These are phyloP conservation scores for Populus hybrid DNA, from an alignment of 441 rosid genomes.

Conservation along the genomic window DNA sequence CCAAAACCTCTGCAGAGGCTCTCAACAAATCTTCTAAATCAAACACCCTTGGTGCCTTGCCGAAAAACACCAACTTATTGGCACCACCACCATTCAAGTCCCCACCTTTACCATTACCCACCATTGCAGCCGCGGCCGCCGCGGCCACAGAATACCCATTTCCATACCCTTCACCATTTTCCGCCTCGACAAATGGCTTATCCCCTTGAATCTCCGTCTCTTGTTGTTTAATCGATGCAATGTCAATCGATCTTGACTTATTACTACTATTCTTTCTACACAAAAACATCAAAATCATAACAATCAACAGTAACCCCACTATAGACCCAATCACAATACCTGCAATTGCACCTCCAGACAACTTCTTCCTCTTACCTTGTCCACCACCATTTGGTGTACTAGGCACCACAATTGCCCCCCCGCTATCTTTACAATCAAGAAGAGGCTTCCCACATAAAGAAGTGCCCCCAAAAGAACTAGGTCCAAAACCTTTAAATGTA, in stretches of 20 bases:
- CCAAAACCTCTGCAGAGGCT: constrained; percentile 98
- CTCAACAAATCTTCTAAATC: constrained; percentile 91
- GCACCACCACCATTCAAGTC: constrained; percentile 38
- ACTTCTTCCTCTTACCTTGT: constrained; percentile 35
- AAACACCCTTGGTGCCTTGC: constrained; percentile 57
- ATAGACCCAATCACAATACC: constrained; percentile 91
- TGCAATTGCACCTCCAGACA: constrained; percentile 87
- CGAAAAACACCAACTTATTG: constrained; percentile 73
- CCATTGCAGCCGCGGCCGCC: constrained; percentile 58
- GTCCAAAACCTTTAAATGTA: constrained; percentile 36
- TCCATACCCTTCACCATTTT: constrained; percentile 33
- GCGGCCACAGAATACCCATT: constrained; percentile 61
- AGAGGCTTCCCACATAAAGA: constrained; percentile 79
- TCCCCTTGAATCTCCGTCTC: constrained; percentile 46
- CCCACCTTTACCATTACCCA: constrained; percentile 43
- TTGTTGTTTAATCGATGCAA: constrained; percentile 44
- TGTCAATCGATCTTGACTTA: constrained; percentile 49
- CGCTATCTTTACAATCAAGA: constrained; percentile 25
- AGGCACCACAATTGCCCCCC: constrained; percentile 33
- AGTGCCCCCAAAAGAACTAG: constrained; percentile 61
- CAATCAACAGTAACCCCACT: constrained; percentile 51
- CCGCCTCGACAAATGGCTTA: constrained; percentile 43
- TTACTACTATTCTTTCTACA: constrained; percentile 58
- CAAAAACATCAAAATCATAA: constrained; percentile 51
- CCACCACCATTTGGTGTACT: constrained; percentile 42